Percentiles rank a stretch among this genome's conserved stretches.
phyloP scores from a whole-genome alignment of 2,329 filamentous ascomycete genomes.

The Thielaviopsis ethacetica region DNA sequence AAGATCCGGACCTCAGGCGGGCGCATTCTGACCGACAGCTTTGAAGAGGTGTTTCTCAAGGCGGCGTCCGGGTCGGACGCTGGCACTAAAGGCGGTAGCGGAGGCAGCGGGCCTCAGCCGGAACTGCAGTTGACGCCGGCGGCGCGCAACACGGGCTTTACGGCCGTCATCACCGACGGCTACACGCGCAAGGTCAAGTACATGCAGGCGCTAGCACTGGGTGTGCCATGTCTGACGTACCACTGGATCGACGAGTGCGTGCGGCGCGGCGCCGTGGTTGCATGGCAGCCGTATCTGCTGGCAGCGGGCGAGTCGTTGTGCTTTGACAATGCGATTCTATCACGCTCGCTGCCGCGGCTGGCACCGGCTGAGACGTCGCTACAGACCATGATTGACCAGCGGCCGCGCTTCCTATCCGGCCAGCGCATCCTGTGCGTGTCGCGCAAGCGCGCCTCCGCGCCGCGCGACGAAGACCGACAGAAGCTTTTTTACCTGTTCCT shows the following conservation, averaged over 20 bases:
- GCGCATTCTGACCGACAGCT: constrained; percentile 53
- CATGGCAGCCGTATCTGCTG: constrained; percentile 70
- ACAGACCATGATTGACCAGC: constrained; percentile 34
- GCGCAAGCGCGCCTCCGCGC: constrained; percentile 29
- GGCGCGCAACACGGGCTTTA: constrained; percentile 50
- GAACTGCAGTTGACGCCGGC: constrained; percentile 36
- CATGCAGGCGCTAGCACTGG: constrained; percentile 83
- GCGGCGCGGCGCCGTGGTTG: constrained; percentile 39
- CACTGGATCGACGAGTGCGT: constrained; percentile 69
- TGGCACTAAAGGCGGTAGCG: not conserved
- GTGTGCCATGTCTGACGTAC: constrained; percentile 68
- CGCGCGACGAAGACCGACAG: constrained; percentile 38
- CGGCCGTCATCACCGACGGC: constrained; percentile 69
- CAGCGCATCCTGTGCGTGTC: constrained; percentile 59
- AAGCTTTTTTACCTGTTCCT: constrained; percentile 66
- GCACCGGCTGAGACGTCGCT: constrained; percentile 40
- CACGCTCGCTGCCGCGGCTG: constrained; percentile 49
- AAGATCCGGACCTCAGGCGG: constrained; percentile 59
- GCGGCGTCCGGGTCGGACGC: not conserved
- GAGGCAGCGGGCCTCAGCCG: not conserved
- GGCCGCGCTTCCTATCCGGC: constrained; percentile 47
- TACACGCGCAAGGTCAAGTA: constrained; percentile 83
- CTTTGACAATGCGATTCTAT: constrained; percentile 61
- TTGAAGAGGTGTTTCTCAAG: constrained; percentile 61
- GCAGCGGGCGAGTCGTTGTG: constrained; percentile 68